These are phyloP conservation scores for Aureobasidium sp. DNA, from an alignment of 2,329 filamentous ascomycete species.

Conservation along the genomic window DNA sequence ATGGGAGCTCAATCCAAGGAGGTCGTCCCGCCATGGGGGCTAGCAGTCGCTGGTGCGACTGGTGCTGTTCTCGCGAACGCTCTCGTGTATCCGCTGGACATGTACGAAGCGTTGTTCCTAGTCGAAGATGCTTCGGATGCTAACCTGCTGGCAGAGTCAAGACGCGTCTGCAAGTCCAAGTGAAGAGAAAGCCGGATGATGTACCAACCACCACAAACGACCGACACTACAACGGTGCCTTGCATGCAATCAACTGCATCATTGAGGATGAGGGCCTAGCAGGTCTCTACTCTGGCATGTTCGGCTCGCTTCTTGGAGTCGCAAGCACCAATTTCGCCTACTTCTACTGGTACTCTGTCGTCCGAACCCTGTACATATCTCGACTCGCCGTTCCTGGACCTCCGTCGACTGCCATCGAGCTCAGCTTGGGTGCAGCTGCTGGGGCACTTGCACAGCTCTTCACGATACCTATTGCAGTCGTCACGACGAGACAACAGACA, in stretches of 20 bases:
- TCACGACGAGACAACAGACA: conserved; percentile 94
- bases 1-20: conserved; percentile 56
- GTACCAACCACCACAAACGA: conserved; percentile 40
- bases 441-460: conserved; percentile 90
- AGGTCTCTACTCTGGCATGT: conserved; percentile 84
- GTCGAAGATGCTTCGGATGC: background rate
- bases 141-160: conserved; percentile 61
- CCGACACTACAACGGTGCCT: conserved; percentile 74
- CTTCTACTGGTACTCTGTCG: conserved; percentile 96
- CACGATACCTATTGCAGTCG: conserved; percentile 90
- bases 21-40: conserved; percentile 80
- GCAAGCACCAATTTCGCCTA: conserved; percentile 98
- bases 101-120: conserved; percentile 50
- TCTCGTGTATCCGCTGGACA: conserved; percentile 90
- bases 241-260: conserved; percentile 84
- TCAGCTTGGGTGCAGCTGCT: conserved; percentile 75
- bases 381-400: conserved; percentile 36
- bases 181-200: conserved; percentile 50
- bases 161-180: conserved; percentile 90
- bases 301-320: conserved; percentile 78
- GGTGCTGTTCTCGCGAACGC: conserved; percentile 93
- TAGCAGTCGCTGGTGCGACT: conserved; percentile 82
- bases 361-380: conserved; percentile 67
- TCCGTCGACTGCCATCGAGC: conserved; percentile 72
- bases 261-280: conserved; percentile 65